Evolutionary conservation across 2,329 filamentous ascomycete species (phyloP), one percentile per base, ranked within the genome.

Genomic region (Fragosphaeria purpurea): DNA sequence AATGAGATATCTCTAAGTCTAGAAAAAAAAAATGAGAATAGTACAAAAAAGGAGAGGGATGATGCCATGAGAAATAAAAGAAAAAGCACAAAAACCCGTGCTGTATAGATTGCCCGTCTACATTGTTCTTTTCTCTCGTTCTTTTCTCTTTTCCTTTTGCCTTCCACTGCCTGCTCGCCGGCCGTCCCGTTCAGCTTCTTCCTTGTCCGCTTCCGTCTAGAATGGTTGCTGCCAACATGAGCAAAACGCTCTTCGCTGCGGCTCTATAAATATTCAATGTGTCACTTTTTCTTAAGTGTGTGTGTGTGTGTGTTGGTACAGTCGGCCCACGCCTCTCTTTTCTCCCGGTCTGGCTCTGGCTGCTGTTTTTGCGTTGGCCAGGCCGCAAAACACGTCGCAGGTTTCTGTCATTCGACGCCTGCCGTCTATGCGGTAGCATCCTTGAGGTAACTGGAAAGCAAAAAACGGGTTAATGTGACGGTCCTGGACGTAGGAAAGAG

Each of bases 351-450:
- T 22, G 22, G 22, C 22, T 22, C 22, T 22, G 22, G 22, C 22
- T 22, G 22, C 3, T 22, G 22, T 22, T 22, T 22, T 22, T 22
- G 22, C 22, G 2, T 22, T 22, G 22, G 22, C 22, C 22, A 22
- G 22, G 22, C 22, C 22, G 22, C 22, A 22, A 22, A 22, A 22
- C 22, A 22, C 22, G 22, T 22, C 22, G 22, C 22, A 22, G 3
- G 22, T 22, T 22, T 22, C 22, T 22, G 22, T 22, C 22, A 22
- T 22, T 22, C 22, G 22, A 22, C 22, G 22, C 22, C 4, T 7
- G 32, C 43, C 48, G 46, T 42, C 50, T 87, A 88, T 73, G 75
- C 74, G 64, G 83, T 87, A 63, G 80, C 69, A 58, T 86, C 75
- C 70, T 79, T 76, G 67, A 88, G 78, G 80, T 72, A 86, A 65